Evolutionary conservation across 2,329 filamentous ascomycete species (phyloP).

Genomic region (Alternaria triticimaculans): DNA sequence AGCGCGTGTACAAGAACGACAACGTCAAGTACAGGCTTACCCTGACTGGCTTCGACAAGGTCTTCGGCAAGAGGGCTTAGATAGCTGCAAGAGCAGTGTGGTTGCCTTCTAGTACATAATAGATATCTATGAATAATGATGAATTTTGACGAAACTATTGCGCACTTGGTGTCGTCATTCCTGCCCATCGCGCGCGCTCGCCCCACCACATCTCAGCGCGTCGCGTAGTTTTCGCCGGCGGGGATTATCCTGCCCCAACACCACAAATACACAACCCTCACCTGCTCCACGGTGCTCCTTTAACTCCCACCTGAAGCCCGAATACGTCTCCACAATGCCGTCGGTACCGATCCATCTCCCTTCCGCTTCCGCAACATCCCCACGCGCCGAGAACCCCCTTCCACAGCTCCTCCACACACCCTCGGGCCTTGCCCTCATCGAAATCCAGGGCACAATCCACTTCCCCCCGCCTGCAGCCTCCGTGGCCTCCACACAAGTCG

Average conservation of each 20-base stretch:
- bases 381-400: constrained; percentile 62
- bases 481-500: constrained; percentile 61
- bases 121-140: background rate
- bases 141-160: background rate
- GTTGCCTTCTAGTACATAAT: background rate
- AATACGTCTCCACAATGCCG: constrained; percentile 31
- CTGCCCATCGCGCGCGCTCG: background rate
- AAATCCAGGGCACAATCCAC: constrained; percentile 92
- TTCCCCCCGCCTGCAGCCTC: constrained; percentile 64
- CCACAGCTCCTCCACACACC: constrained; percentile 88
- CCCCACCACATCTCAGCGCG: constrained; percentile 19
- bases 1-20: constrained; percentile 70
- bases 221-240: constrained; percentile 10
- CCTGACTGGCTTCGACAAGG: constrained; percentile 71
- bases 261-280: background rate
- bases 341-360: constrained; percentile 35
- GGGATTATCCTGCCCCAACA: background rate
- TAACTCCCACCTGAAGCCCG: background rate
- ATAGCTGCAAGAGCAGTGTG: background rate
- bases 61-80: constrained; percentile 61
- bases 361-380: background rate
- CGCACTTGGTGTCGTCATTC: background rate
- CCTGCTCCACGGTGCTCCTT: background rate
- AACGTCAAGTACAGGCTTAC: constrained; percentile 77
- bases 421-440: constrained; percentile 84